phyloP scores from a whole-genome alignment of 345 rosid genomes.

The Eucalyptus globulus region DNA sequence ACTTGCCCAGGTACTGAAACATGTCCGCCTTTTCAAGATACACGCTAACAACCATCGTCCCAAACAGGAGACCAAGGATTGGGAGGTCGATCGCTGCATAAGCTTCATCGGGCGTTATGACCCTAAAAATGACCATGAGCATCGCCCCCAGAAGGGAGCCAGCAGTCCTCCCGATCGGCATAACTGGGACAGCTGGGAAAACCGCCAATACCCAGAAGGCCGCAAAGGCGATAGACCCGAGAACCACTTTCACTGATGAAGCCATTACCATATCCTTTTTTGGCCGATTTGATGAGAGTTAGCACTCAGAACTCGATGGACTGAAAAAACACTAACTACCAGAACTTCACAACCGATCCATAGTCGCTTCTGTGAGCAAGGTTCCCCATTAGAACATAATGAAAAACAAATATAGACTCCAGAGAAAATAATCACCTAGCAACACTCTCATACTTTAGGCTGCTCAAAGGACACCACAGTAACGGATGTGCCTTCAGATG shows the following conservation, averaged over 20 bases:
- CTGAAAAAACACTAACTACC: neutral
- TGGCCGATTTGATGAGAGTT: neutral
- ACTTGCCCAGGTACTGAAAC: slow-evolving; percentile 62
- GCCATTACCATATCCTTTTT: slow-evolving; percentile 44
- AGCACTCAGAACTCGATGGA: neutral
- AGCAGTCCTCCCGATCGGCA: slow-evolving; percentile 86
- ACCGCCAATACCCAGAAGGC: slow-evolving; percentile 81
- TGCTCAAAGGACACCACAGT: neutral
- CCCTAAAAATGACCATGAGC: slow-evolving; percentile 77
- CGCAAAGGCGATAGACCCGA: slow-evolving; percentile 64
- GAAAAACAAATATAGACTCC: neutral
- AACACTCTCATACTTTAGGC: neutral
- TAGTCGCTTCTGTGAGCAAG: neutral
- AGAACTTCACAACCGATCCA: neutral
- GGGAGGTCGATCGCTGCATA: slow-evolving; percentile 76
- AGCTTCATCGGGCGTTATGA: slow-evolving; percentile 64
- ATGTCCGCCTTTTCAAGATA: slow-evolving; percentile 83
- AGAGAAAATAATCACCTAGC: neutral
- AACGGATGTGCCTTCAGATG: neutral
- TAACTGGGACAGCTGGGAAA: slow-evolving; percentile 63
- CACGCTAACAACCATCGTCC: slow-evolving; percentile 77
- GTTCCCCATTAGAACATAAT: neutral
- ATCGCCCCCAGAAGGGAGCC: slow-evolving; percentile 79
- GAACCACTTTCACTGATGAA: slow-evolving; percentile 25
- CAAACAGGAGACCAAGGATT: slow-evolving; percentile 78